A percentile compares a stretch with the other conserved stretches of the same genome.
Evolutionary conservation across 352 stramenopile genomes (phyloP).

Genomic region (Halophytophthora polymorphica): DNA sequence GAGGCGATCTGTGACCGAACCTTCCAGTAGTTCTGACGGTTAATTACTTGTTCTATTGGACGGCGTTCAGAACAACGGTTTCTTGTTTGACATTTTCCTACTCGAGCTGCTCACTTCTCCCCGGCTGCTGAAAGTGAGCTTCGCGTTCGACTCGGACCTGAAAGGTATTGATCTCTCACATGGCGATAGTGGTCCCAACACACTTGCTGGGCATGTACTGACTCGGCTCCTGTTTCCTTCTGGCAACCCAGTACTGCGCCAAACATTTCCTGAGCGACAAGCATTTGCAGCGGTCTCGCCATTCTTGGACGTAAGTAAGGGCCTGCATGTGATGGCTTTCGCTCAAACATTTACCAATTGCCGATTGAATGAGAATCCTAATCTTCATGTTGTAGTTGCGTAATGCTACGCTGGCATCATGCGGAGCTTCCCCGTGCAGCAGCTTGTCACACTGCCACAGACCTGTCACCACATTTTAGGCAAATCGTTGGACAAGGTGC

Average conservation of each 20-base stretch:
- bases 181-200: background rate
- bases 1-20: too few species aligned
- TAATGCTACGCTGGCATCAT: conserved; percentile 16
- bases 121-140: conserved; percentile 51
- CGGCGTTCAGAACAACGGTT: conserved; percentile 28
- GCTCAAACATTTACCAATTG: background rate
- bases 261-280: conserved; percentile 59
- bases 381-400: conserved; percentile 24
- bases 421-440: conserved; percentile 23
- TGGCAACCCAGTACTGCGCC: conserved; percentile 39
- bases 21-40: too few species aligned
- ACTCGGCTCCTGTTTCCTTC: background rate
- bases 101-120: conserved; percentile 30
- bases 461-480: conserved; percentile 42
- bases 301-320: conserved; percentile 41
- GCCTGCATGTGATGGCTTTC: background rate
- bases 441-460: conserved; percentile 52
- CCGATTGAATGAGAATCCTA: conserved; percentile 1
- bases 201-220: too few species aligned
- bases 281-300: conserved; percentile 31
- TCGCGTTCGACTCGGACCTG: conserved; percentile 67
- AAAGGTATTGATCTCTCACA: conserved; percentile 51
- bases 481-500: conserved; percentile 64
- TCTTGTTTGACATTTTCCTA: conserved; percentile 50
- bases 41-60: background rate